Evolutionary conservation across 2,329 filamentous ascomycete species (phyloP).

Genomic region (Bisporella sp.): DNA sequence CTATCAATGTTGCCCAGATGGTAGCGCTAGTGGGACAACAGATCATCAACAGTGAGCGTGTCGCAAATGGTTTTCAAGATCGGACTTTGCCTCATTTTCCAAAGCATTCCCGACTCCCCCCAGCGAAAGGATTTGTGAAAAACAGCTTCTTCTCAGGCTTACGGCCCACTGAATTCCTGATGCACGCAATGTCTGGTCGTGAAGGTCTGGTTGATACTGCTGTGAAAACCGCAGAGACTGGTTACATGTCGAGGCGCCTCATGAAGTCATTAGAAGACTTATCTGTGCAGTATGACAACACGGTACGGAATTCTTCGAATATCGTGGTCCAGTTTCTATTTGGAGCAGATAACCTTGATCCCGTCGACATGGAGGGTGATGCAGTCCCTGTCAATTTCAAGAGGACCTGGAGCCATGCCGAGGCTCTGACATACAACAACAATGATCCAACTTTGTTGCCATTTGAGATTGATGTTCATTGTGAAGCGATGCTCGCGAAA

Average conservation of each 20-base stretch:
- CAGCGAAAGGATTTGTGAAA: conserved; percentile 90
- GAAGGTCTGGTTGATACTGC: conserved; percentile 98
- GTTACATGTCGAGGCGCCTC: conserved; percentile 95
- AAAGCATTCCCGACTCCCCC: conserved; percentile 86
- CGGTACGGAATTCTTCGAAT: conserved; percentile 83
- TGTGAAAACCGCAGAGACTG: conserved; percentile 97
- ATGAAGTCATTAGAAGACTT: conserved; percentile 98
- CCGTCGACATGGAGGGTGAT: conserved; percentile 94
- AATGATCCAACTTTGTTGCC: conserved; percentile 66
- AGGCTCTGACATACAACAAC: conserved; percentile 74
- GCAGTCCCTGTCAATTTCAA: conserved; percentile 89
- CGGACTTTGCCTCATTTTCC: conserved; percentile 91
- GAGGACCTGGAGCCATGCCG: conserved; percentile 78
- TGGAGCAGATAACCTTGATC: conserved; percentile 90
- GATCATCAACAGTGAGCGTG: conserved; percentile 90
- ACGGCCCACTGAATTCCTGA: conserved; percentile 86
- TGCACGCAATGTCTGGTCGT: conserved; percentile 97
- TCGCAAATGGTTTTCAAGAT: conserved; percentile 94
- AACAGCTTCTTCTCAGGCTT: conserved; percentile 97
- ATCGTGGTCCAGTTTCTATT: conserved; percentile 96
- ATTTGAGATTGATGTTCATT: conserved; percentile 63
- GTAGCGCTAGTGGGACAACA: conserved; percentile 95
- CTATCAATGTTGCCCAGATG: conserved; percentile 99
- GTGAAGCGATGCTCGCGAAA: conserved; percentile 57
- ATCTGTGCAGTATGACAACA: conserved; percentile 89